These are phyloP conservation scores for Rutstroemia sp. DNA, from an alignment of 2,329 filamentous ascomycete genomes.

Conservation along the genomic window DNA sequence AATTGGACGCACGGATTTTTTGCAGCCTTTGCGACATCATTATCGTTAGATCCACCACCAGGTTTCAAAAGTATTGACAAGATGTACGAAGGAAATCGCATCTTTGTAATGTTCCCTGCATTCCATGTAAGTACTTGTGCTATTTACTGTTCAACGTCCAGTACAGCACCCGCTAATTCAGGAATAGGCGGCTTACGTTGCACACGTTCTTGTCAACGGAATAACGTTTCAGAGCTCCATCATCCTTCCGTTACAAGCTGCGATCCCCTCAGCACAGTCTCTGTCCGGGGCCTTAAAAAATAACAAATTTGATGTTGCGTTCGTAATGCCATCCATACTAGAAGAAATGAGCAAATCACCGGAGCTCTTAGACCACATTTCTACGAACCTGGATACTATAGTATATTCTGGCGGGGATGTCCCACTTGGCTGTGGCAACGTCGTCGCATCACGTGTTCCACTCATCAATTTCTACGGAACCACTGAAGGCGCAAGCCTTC, in stretches of 20 bases:
- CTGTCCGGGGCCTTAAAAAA: not conserved
- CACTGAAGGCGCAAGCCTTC: not conserved
- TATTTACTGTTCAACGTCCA: not conserved
- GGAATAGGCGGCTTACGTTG: not conserved
- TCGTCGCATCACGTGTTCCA: not conserved
- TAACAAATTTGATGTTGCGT: not conserved
- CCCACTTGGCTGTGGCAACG: not conserved
- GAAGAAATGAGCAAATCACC: constrained; percentile 1
- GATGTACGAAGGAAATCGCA: not conserved
- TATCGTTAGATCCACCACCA: not conserved
- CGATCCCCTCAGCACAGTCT: not conserved
- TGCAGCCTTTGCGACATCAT: not conserved
- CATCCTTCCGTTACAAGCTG: not conserved
- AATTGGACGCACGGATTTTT: constrained; percentile 6
- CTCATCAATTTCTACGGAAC: not conserved
- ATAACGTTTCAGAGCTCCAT: not conserved
- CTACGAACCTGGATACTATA: not conserved
- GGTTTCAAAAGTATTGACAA: not conserved
- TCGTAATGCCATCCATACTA: not conserved
- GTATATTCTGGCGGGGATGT: constrained; percentile 3
- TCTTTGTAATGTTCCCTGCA: not conserved
- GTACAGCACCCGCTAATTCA: not conserved
- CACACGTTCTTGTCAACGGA: not conserved
- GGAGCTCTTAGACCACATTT: not conserved
- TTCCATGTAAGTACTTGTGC: not conserved